Percentiles rank a stretch among this genome's conserved stretches.
Evolutionary conservation across 1,284 basidiomycete species (phyloP).

Genomic region (Pseudozyma flocculosa): DNA sequence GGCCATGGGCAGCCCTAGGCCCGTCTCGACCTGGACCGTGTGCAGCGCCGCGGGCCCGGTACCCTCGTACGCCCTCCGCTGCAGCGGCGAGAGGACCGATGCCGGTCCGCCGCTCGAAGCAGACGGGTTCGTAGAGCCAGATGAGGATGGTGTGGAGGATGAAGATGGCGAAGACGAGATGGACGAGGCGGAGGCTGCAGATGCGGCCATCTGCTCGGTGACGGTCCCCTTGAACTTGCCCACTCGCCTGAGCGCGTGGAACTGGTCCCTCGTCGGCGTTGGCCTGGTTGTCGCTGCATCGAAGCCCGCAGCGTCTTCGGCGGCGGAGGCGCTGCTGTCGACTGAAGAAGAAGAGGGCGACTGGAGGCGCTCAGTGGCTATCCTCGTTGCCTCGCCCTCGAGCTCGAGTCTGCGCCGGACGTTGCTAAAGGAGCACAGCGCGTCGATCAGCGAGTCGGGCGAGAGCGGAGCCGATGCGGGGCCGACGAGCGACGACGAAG

Average conservation of each 20-base stretch:
- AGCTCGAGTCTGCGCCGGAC: slow-evolving; percentile 42
- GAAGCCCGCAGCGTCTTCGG: neutral
- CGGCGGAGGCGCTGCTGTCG: no score
- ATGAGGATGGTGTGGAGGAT: neutral
- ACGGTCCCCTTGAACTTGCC: slow-evolving; percentile 51
- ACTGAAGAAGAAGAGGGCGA: neutral
- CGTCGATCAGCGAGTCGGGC: slow-evolving; percentile 37
- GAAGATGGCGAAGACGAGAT: neutral
- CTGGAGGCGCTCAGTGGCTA: neutral
- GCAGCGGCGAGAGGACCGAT: neutral
- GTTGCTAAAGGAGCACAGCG: slow-evolving; percentile 47
- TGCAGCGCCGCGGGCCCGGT: slow-evolving; percentile 35
- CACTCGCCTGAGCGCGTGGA: slow-evolving; percentile 34
- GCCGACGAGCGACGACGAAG: neutral
- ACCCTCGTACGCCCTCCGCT: slow-evolving; percentile 17
- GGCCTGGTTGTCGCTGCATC: neutral
- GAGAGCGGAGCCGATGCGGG: neutral
- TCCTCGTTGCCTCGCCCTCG: slow-evolving; percentile 16
- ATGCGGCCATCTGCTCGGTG: slow-evolving; percentile 30
- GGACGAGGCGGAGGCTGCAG: neutral
- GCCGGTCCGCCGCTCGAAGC: neutral
- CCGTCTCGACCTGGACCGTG: slow-evolving; percentile 41
- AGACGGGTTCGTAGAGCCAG: neutral
- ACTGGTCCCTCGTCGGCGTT: slow-evolving; percentile 15
- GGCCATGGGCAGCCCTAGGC: slow-evolving; percentile 48